Percentiles rank a stretch among this genome's conserved stretches.
Evolutionary conservation across 768 basidiomycete genomes (phyloP).

Genomic region (Dictyophora rubrovolvata): DNA sequence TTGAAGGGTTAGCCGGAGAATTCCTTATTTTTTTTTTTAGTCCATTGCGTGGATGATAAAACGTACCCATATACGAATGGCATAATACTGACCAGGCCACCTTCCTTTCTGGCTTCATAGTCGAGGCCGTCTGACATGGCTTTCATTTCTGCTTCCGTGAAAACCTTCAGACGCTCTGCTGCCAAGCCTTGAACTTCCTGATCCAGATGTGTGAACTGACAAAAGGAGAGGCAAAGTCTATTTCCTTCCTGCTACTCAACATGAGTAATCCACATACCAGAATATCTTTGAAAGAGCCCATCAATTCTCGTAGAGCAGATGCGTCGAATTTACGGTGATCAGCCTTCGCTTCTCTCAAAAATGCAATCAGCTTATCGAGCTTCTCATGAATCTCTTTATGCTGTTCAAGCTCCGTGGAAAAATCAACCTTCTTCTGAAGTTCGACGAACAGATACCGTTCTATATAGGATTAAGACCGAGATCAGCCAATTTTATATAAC

Average conservation of each 20-base stretch:
- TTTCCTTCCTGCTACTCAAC: neutral
- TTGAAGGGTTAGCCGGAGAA: neutral
- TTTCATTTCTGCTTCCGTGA: conserved; percentile 20
- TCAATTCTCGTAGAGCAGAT: conserved; percentile 18
- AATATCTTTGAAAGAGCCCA: conserved; percentile 21
- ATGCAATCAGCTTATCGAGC: conserved; percentile 19
- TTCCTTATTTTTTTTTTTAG: neutral
- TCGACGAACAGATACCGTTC: conserved; percentile 27
- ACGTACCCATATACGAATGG: conserved; percentile 30
- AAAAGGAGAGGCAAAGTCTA: neutral
- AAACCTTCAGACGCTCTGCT: conserved; percentile 21
- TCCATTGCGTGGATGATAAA: neutral
- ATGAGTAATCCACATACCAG: conserved; percentile 19
- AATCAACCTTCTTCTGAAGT: conserved; percentile 27
- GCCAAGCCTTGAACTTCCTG: conserved; percentile 28
- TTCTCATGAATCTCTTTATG: conserved; percentile 26
- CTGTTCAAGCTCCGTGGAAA: conserved; percentile 26
- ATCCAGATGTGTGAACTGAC: conserved; percentile 27
- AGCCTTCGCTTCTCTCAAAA: conserved; percentile 17
- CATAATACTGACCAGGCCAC: conserved; percentile 23
- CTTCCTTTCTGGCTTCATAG: conserved; percentile 24
- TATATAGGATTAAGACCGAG: neutral
- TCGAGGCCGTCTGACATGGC: conserved; percentile 20
- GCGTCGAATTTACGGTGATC: conserved; percentile 24
- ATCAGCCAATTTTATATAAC: neutral